Conservation (phyloP, 2,329 filamentous ascomycete species). For the Pseudogymnoascus verrucosus region DNA sequence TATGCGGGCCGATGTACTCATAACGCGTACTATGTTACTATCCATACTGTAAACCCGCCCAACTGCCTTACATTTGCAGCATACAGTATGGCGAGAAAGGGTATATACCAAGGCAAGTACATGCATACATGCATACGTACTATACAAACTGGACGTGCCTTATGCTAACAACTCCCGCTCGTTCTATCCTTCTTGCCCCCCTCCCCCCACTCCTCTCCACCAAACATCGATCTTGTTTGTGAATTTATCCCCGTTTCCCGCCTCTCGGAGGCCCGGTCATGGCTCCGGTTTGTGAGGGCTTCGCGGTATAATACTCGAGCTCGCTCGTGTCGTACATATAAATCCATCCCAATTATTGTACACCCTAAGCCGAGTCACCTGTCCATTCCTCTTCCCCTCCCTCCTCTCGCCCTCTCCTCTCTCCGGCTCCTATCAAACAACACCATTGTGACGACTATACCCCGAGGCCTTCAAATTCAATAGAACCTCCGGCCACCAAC, state of each 20-base stretch:
- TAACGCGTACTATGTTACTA: not conserved
- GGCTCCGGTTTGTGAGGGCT: not conserved
- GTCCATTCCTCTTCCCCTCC: not conserved
- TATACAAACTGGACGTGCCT: not conserved
- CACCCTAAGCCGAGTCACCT: not conserved
- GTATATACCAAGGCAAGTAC: not conserved
- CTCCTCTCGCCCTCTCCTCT: not conserved
- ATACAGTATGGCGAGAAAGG: not conserved
- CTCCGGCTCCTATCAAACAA: not conserved
- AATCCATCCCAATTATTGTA: not conserved
- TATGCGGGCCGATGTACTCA: constrained; percentile 1
- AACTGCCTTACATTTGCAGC: not conserved
- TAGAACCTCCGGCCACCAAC: not conserved
- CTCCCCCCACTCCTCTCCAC: not conserved
- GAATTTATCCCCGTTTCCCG: not conserved
- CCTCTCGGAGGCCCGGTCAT: not conserved
- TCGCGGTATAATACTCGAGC: constrained; percentile 1
- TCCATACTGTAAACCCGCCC: not conserved
- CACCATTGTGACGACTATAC: not conserved
- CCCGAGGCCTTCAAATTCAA: not conserved
- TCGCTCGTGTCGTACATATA: not conserved
- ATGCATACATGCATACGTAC: not conserved
- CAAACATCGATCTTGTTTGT: constrained; percentile 1
- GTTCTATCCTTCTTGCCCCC: not conserved
- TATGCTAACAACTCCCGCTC: not conserved